Evolutionary conservation across 306 rosid genomes (phyloP).

Genomic region (Fagus crenata): DNA sequence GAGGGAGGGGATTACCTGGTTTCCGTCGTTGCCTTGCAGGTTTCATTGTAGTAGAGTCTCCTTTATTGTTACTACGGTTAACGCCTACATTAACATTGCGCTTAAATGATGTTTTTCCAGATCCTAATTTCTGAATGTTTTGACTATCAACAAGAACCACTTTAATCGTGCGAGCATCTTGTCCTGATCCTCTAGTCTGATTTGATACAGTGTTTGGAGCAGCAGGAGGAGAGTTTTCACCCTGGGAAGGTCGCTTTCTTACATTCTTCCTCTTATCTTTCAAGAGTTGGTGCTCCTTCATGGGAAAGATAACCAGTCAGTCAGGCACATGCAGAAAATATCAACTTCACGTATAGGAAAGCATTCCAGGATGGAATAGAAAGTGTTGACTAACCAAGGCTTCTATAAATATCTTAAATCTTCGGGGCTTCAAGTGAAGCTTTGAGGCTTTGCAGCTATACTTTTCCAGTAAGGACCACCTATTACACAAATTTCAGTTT

Average conservation of each 20-base stretch:
- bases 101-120: conserved; percentile 68
- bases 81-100: conserved; percentile 68
- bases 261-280: conserved; percentile 90
- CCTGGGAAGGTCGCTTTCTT: conserved; percentile 69
- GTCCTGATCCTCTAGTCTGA: conserved; percentile 67
- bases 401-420: conserved; percentile 90
- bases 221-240: conserved; percentile 60
- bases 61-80: conserved; percentile 67
- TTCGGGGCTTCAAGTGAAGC: conserved; percentile 95
- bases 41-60: conserved; percentile 70
- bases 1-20: conserved; percentile 61
- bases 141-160: conserved; percentile 82
- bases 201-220: conserved; percentile 46
- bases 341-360: conserved; percentile 4
- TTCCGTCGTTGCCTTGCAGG: conserved; percentile 80
- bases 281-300: conserved; percentile 95
- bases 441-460: conserved; percentile 98
- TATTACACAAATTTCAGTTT: conserved; percentile 38
- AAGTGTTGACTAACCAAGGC: conserved; percentile 74
- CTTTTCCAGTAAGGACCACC: conserved; percentile 99
- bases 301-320: conserved; percentile 47
- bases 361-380: conserved; percentile 21
- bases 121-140: conserved; percentile 82
- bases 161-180: conserved; percentile 68
- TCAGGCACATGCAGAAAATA: conserved; percentile 21